A percentile compares a stretch with the other conserved stretches of the same genome.
These are phyloP conservation scores for Dendrostoma leiphaemia DNA, from an alignment of 2,329 filamentous ascomycete genomes.

Conservation along the genomic window DNA sequence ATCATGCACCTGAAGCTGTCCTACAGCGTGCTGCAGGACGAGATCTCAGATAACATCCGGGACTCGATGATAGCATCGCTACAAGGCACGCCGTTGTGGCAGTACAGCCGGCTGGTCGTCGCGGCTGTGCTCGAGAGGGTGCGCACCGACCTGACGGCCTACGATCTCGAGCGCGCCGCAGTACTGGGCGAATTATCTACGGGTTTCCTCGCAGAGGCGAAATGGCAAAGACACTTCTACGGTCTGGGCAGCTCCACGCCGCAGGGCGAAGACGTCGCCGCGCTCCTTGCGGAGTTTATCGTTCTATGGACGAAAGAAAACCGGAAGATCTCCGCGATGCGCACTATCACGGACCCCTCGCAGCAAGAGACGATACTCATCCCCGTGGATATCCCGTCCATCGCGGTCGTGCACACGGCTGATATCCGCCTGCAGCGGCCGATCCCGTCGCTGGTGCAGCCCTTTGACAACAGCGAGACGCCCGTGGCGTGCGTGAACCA, in stretches of 20 bases:
- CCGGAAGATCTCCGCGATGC: constrained; percentile 32
- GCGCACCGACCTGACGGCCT: constrained; percentile 40
- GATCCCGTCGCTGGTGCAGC: constrained; percentile 28
- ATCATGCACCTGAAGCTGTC: constrained; percentile 67
- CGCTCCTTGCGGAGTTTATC: constrained; percentile 34
- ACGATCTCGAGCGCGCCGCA: constrained; percentile 56
- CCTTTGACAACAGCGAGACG: constrained; percentile 30
- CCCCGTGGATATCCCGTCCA: constrained; percentile 82
- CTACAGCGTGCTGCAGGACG: constrained; percentile 75
- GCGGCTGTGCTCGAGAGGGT: constrained; percentile 44
- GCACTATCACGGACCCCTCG: constrained; percentile 23
- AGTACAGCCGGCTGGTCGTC: constrained; percentile 47
- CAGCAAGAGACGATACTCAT: constrained; percentile 71
- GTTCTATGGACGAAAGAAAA: constrained; percentile 36
- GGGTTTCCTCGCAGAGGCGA: constrained; percentile 40
- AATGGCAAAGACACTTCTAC: constrained; percentile 49
- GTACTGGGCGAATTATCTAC: constrained; percentile 53
- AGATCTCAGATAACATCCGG: constrained; percentile 56
- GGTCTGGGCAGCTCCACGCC: constrained; percentile 45
- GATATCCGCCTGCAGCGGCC: constrained; percentile 55
- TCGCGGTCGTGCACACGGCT: constrained; percentile 80
- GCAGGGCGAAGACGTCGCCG: constrained; percentile 21
- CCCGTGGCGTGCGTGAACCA: constrained; percentile 60
- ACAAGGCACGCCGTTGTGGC: constrained; percentile 36
- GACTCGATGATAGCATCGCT: constrained; percentile 41